phyloP scores from a whole-genome alignment of 1,284 basidiomycete genomes.

The Naganishia liquefaciens region DNA sequence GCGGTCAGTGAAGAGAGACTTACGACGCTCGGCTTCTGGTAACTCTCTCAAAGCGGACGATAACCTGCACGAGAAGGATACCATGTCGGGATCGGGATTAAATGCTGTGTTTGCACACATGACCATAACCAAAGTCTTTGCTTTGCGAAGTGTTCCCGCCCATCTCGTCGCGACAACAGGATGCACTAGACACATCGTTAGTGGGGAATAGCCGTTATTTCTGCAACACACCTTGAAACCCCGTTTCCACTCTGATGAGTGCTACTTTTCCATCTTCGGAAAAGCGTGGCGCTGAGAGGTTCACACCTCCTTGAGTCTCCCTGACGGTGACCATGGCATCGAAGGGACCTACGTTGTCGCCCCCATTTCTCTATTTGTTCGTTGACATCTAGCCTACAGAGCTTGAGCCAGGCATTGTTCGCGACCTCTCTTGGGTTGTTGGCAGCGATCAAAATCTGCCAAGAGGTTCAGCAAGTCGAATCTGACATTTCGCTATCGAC shows the following conservation, averaged over 20 bases:
- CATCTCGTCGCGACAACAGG: slow-evolving; percentile 54
- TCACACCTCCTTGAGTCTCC: not conserved
- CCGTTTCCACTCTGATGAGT: slow-evolving; percentile 46
- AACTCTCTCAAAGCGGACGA: slow-evolving; percentile 41
- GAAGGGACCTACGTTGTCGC: slow-evolving; percentile 37
- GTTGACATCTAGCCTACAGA: slow-evolving; percentile 45
- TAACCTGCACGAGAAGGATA: slow-evolving; percentile 51
- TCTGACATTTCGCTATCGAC: slow-evolving; percentile 4
- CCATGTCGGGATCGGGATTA: slow-evolving; percentile 46
- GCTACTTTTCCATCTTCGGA: slow-evolving; percentile 45
- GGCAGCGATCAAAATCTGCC: slow-evolving; percentile 43
- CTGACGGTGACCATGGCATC: too few species aligned
- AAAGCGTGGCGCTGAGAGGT: slow-evolving; percentile 42
- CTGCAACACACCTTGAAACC: slow-evolving; percentile 47
- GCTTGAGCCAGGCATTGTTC: slow-evolving; percentile 45
- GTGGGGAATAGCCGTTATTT: not conserved
- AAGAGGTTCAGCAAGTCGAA: not conserved
- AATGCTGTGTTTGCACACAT: slow-evolving; percentile 53
- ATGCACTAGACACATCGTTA: slow-evolving; percentile 41
- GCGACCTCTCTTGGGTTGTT: slow-evolving; percentile 39
- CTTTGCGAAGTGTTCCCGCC: slow-evolving; percentile 49
- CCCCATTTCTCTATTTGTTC: slow-evolving; percentile 46
- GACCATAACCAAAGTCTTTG: slow-evolving; percentile 50
- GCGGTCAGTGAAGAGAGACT: slow-evolving; percentile 23
- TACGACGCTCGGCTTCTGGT: slow-evolving; percentile 46